Percentiles rank a stretch among this genome's conserved stretches.
Evolutionary conservation across 768 basidiomycete genomes (phyloP).

Genomic region (Lentinula sp.): DNA sequence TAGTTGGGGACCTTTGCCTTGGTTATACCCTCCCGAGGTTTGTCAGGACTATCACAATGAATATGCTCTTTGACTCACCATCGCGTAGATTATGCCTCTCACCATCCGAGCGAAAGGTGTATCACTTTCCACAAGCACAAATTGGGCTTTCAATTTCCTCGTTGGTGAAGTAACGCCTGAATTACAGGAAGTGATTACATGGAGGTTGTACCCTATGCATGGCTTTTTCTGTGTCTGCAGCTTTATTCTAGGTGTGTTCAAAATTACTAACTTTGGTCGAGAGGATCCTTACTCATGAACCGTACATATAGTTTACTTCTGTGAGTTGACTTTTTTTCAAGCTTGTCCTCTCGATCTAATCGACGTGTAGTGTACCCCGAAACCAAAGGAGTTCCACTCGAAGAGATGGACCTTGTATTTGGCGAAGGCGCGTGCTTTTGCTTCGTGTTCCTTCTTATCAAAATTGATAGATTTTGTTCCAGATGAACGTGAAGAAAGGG

Average conservation of each 20-base stretch:
- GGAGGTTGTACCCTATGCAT: constrained; percentile 95
- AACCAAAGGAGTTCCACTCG: constrained; percentile 80
- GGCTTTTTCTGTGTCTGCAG: constrained; percentile 87
- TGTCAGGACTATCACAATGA: constrained; percentile 7
- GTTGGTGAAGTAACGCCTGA: constrained; percentile 86
- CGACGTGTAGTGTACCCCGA: constrained; percentile 66
- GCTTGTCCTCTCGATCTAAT: background rate
- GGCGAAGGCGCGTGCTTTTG: constrained; percentile 59
- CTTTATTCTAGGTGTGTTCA: constrained; percentile 62
- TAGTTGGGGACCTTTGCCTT: constrained; percentile 86
- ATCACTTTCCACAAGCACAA: constrained; percentile 87
- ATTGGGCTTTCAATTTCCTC: constrained; percentile 84
- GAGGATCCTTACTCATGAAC: constrained; percentile 7
- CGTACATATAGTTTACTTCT: constrained; percentile 58
- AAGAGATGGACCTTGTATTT: constrained; percentile 89
- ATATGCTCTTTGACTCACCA: constrained; percentile 1
- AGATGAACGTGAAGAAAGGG: constrained; percentile 46
- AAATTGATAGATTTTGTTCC: background rate
- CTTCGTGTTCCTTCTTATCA: background rate
- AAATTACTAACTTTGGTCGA: background rate
- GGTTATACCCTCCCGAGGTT: constrained; percentile 86
- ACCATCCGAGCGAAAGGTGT: constrained; percentile 93
- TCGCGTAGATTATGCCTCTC: constrained; percentile 78
- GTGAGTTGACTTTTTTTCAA: constrained; percentile 34
- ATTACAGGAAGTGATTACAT: constrained; percentile 81